Conservation (phyloP, 2,329 filamentous ascomycete genomes). For the Xylariaceae sp. region DNA sequence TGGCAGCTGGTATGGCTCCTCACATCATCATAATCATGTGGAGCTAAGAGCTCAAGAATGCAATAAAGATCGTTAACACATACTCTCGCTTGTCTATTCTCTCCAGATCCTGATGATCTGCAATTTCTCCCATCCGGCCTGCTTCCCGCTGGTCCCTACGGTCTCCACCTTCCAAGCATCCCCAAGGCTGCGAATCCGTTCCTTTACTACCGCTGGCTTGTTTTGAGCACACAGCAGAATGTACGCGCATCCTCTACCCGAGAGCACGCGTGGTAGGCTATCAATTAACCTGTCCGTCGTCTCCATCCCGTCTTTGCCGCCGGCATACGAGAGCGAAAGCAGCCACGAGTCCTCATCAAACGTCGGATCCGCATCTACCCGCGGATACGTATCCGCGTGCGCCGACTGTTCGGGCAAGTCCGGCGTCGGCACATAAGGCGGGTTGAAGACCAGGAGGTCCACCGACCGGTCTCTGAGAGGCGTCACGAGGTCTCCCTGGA, state of each 20-base stretch:
- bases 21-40: slow-evolving; percentile 14
- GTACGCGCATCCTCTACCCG: slow-evolving; percentile 77
- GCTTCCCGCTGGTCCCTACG: slow-evolving; percentile 80
- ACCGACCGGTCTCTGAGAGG: slow-evolving; percentile 62
- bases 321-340: slow-evolving; percentile 84
- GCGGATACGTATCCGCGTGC: slow-evolving; percentile 23
- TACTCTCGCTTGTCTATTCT: slow-evolving; percentile 11
- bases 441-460: slow-evolving; percentile 93
- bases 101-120: slow-evolving; percentile 84
- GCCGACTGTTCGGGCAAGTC: slow-evolving; percentile 63
- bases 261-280: slow-evolving; percentile 66
- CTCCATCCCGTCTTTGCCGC: slow-evolving; percentile 90
- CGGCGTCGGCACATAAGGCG: slow-evolving; percentile 90
- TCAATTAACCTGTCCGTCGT: slow-evolving; percentile 79
- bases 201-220: slow-evolving; percentile 73
- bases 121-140: slow-evolving; percentile 93
- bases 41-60: slow-evolving; percentile 26
- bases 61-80: slow-evolving; percentile 15
- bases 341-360: slow-evolving; percentile 85
- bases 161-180: slow-evolving; percentile 71
- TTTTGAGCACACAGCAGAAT: slow-evolving; percentile 90
- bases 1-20: slow-evolving; percentile 33
- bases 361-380: slow-evolving; percentile 36
- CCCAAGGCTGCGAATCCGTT: slow-evolving; percentile 57
- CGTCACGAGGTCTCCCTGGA: slow-evolving; percentile 70